A percentile compares a stretch with the other conserved stretches of the same genome.
These are phyloP conservation scores for Phytophthora palmivora DNA, from an alignment of 352 stramenopile genomes.

Conservation along the genomic window DNA sequence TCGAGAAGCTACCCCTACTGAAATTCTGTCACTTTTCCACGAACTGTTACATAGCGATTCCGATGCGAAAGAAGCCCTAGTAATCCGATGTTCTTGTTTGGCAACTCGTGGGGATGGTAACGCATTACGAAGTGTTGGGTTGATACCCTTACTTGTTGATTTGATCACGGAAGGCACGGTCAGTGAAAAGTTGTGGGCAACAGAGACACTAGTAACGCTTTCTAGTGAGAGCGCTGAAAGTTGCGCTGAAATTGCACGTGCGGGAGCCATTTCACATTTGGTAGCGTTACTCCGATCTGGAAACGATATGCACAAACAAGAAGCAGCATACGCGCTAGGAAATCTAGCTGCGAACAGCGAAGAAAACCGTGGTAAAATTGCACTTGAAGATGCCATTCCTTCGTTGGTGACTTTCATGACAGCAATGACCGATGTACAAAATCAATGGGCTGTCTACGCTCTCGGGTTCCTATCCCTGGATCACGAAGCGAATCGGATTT, in stretches of 20 bases:
- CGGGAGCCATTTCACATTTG: slow-evolving; percentile 3
- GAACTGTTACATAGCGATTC: slow-evolving; percentile 4
- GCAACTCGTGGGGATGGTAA: slow-evolving; percentile 10
- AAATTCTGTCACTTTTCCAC: slow-evolving; percentile 5
- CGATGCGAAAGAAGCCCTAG: slow-evolving; percentile 6
- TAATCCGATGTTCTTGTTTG: slow-evolving; percentile 6
- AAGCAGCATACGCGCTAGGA: slow-evolving; percentile 8
- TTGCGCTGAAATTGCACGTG: slow-evolving; percentile 5
- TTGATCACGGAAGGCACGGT: background rate
- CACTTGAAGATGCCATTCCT: slow-evolving; percentile 11
- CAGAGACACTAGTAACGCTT: slow-evolving; percentile 5
- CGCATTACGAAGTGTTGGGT: slow-evolving; percentile 1
- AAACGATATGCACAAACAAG: slow-evolving; percentile 8
- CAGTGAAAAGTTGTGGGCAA: slow-evolving; percentile 16
- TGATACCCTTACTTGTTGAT: slow-evolving; percentile 1
- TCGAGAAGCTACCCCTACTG: slow-evolving; percentile 4
- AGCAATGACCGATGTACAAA: slow-evolving; percentile 4
- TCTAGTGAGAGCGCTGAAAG: slow-evolving; percentile 4
- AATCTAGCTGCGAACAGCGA: slow-evolving; percentile 13
- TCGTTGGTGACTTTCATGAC: slow-evolving; percentile 12
- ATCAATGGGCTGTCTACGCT: slow-evolving; percentile 16
- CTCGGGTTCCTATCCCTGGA: background rate
- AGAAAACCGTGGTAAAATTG: slow-evolving; percentile 2
- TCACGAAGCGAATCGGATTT: too few relatives aligned
- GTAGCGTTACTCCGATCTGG: slow-evolving; percentile 6